Evolutionary conservation across 345 rosid genomes (phyloP).

Genomic region (Pistacia vera): DNA sequence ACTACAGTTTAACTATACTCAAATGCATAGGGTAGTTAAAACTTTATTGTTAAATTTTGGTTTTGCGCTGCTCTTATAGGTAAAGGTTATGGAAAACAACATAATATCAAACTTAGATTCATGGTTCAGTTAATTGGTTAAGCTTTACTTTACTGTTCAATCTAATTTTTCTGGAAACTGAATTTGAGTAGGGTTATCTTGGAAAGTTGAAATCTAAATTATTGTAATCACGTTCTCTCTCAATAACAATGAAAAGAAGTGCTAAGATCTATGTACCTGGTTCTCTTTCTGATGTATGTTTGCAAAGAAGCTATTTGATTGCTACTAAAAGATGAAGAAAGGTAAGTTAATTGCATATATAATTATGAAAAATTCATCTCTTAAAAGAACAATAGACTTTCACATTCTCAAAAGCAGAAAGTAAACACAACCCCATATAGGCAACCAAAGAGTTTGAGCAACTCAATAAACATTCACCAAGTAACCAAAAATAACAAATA

Average conservation of each 20-base stretch:
- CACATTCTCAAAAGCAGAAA: constrained; percentile 7
- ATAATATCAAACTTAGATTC: too few relatives aligned
- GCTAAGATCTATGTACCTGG: too few relatives aligned
- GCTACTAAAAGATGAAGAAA: too few relatives aligned
- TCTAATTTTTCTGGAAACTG: background rate
- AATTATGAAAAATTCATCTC: background rate
- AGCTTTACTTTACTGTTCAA: background rate
- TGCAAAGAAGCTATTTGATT: too few relatives aligned
- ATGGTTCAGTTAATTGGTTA: background rate
- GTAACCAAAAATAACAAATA: background rate
- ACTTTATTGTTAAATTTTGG: background rate
- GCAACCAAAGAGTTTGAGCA: constrained; percentile 6
- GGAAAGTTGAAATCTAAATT: too few relatives aligned
- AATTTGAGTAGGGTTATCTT: background rate
- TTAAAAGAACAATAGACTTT: constrained; percentile 1
- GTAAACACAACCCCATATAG: background rate
- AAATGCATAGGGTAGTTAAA: background rate
- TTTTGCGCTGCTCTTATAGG: background rate
- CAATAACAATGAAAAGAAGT: too few relatives aligned
- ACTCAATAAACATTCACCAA: background rate
- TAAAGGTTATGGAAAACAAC: too few relatives aligned
- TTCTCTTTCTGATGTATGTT: too few relatives aligned
- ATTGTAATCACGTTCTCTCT: too few relatives aligned
- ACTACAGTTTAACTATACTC: too few relatives aligned
- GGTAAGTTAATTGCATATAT: background rate